phyloP scores from a whole-genome alignment of 345 rosid species.

The Carallia brachiata region DNA sequence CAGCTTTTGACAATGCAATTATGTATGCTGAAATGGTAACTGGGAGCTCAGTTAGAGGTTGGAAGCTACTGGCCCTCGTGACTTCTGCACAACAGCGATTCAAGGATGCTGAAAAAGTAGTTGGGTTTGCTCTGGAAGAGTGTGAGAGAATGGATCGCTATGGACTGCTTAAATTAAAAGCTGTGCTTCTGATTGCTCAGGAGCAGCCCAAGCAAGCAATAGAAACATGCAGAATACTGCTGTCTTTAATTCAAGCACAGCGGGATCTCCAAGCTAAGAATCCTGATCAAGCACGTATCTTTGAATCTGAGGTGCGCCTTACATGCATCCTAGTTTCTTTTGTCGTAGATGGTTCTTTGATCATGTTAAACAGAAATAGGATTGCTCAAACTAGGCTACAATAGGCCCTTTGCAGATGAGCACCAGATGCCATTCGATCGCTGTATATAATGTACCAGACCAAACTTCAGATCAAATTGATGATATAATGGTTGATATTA shows the following conservation, averaged over 20 bases:
- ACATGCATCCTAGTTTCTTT: not conserved
- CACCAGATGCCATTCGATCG: not conserved
- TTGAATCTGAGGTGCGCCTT: constrained; percentile 42
- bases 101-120: constrained; percentile 66
- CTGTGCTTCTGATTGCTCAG: constrained; percentile 76
- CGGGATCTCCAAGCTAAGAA: constrained; percentile 47
- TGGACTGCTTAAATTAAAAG: constrained; percentile 77
- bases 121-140: constrained; percentile 76
- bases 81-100: constrained; percentile 72
- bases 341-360: not conserved
- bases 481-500: too few relatives aligned
- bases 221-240: constrained; percentile 74
- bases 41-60: constrained; percentile 64
- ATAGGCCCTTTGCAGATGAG: not conserved
- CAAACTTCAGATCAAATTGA: too few relatives aligned
- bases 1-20: constrained; percentile 65
- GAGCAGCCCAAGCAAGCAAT: constrained; percentile 84
- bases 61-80: constrained; percentile 71
- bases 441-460: too few relatives aligned
- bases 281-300: constrained; percentile 24
- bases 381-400: not conserved
- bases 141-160: constrained; percentile 61
- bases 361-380: not conserved
- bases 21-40: constrained; percentile 48
- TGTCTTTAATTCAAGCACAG: constrained; percentile 73